Base-by-base conservation (phyloP, 768 basidiomycete species). In the Rhizopogon salebrosus region DNA sequence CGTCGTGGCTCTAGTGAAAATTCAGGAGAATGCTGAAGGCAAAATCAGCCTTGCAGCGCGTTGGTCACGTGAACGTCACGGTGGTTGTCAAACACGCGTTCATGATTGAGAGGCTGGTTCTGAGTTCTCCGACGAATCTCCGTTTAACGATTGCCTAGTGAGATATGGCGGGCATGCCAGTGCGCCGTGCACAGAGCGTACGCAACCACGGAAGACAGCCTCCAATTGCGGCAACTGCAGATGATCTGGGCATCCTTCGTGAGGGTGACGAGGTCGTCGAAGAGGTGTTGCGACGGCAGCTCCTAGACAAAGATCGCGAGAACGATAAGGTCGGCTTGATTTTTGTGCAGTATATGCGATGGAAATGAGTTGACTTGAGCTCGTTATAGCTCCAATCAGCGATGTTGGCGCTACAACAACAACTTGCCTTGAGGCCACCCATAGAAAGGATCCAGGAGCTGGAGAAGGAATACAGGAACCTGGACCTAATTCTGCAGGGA, bases 401-500 rank as follows among this genome's bases (percentile, higher is more conserved):
- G 51, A 76, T 90, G 27, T 75, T 83, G 53, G 49, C 75, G 16
- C 75, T 92, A 29, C 84, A 89, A 62, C 76, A 75, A 0, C 83
- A 86, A 55, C 78, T 91, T 4, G 73, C 80, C 0, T 73, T 82
- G 49, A 76, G 89, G 11, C 89, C 89, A 11, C 82, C 89, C 4
- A 54, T 84, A 35, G 87, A 90, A 56, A 71, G 71, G 0, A 72
- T 92, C 24, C 83, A 88, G 54, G 76, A 75, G 34, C 67, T 91
- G 29, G 75, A 86, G 65, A 84, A 81, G 61, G 90, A 92, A 58
- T 83, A 84, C 60, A 82, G 82, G 59, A 85, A 87, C 53, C 71
- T 91, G 1, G 90, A 91, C 36, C 72, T 92, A 16, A 72, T 92
- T 3, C 68, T 91, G 0, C 80, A 87, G 54, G 90, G 89, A 0